A percentile compares a stretch with the other conserved stretches of the same genome.
phyloP scores from a whole-genome alignment of 164 flowering plant genomes.

The Euptelea pleiosperma region DNA sequence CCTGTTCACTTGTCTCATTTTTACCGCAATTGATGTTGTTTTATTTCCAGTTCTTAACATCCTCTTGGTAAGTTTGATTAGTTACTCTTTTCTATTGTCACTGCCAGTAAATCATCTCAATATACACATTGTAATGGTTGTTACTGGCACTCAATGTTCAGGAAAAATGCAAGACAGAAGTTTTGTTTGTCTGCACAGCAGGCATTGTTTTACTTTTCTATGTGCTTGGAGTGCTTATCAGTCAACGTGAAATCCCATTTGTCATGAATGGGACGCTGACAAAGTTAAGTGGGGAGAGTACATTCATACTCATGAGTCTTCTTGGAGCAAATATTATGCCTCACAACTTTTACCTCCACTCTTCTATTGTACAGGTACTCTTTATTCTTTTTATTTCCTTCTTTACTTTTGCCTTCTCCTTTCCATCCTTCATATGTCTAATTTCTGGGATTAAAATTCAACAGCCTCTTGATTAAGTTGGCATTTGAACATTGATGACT shows the following conservation, averaged over 20 bases:
- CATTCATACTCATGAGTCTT: slow-evolving; percentile 73
- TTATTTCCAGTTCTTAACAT: slow-evolving; percentile 57
- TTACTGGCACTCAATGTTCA: slow-evolving; percentile 21
- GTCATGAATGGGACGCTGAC: slow-evolving; percentile 51
- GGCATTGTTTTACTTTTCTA: slow-evolving; percentile 46
- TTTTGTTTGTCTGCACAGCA: slow-evolving; percentile 40
- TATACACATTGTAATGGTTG: slow-evolving; percentile 1
- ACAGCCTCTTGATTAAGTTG: no score
- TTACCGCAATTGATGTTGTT: slow-evolving; percentile 58
- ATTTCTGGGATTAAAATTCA: no score
- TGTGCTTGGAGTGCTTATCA: slow-evolving; percentile 54
- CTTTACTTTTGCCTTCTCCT: neutral
- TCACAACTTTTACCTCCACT: slow-evolving; percentile 92
- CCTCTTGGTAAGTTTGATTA: slow-evolving; percentile 50
- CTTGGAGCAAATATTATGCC: slow-evolving; percentile 92
- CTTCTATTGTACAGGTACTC: slow-evolving; percentile 76
- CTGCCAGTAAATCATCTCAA: neutral
- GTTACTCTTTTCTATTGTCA: neutral
- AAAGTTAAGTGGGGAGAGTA: slow-evolving; percentile 71
- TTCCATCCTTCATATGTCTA: no score
- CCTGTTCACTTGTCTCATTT: slow-evolving; percentile 56
- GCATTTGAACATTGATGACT: no score
- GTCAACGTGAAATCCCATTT: slow-evolving; percentile 63
- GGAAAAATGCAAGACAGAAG: slow-evolving; percentile 54
- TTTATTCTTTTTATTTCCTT: neutral